A percentile compares a stretch with the other conserved stretches of the same genome.
phyloP scores from a whole-genome alignment of 768 basidiomycete genomes.

The Pleurotus giganteus region DNA sequence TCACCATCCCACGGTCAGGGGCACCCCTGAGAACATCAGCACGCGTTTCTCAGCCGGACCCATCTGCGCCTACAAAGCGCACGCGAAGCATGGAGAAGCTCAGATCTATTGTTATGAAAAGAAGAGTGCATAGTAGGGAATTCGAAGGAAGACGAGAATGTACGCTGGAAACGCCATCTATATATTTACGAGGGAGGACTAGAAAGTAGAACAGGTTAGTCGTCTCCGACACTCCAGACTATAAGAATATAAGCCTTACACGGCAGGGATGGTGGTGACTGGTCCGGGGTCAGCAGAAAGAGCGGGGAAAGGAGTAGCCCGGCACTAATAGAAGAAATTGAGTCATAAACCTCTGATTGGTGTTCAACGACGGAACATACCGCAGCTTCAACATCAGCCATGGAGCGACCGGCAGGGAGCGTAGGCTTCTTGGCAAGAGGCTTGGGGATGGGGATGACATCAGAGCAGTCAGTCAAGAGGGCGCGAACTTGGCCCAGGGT shows the following conservation, averaged over 20 bases:
- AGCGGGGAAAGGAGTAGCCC: slow-evolving; percentile 6
- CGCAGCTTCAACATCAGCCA: slow-evolving; percentile 5
- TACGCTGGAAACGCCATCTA: too few relatives aligned
- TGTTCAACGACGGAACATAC: not conserved
- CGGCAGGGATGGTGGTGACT: slow-evolving; percentile 5
- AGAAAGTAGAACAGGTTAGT: not conserved
- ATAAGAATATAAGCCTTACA: not conserved
- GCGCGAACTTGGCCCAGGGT: slow-evolving; percentile 15
- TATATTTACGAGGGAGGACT: slow-evolving; percentile 2
- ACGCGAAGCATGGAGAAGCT: too few relatives aligned
- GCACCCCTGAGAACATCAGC: not conserved
- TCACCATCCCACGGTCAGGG: slow-evolving; percentile 2
- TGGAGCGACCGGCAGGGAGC: slow-evolving; percentile 16
- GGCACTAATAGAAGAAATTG: slow-evolving; percentile 1
- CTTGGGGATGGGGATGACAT: slow-evolving; percentile 17
- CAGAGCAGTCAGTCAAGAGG: slow-evolving; percentile 14
- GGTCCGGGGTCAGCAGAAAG: slow-evolving; percentile 10
- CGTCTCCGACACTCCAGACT: not conserved
- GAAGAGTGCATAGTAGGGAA: too few relatives aligned
- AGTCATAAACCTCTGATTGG: not conserved
- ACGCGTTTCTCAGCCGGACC: not conserved
- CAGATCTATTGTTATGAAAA: too few relatives aligned
- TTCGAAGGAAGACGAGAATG: not conserved
- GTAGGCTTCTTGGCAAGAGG: slow-evolving; percentile 18
- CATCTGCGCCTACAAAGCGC: too few relatives aligned